Base-by-base conservation (phyloP, 257 asterid species). In the Forsythia viridissima region DNA sequence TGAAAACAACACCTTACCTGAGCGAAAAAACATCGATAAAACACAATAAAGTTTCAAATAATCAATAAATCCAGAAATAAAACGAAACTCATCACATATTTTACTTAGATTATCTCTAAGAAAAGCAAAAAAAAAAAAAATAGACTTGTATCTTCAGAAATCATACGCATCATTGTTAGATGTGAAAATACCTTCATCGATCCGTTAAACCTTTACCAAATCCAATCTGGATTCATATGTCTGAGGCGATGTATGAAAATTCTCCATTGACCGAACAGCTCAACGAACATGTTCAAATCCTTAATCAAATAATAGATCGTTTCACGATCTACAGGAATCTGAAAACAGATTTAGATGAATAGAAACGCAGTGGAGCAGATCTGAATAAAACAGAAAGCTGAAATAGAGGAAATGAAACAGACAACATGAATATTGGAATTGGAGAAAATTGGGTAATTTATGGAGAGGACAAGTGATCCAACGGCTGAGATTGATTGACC, bases 231-330 rank as follows among this genome's bases (percentile, higher is more conserved):
- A 42, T 15, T 30, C 79, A 34, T 6, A 40, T 39, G 66, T 72
- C 75, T 6, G 68, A 34, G 55, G 70, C 68, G 57, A 20, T 57
- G 39, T 9, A n/a, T 5, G 34, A 2, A 24, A 39, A 71, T 24
- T 71, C 36, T 67, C 37, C 55, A 43, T 6, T 43, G 13, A 36
- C 16, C 44, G 48, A 30, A 12, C 18, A 40, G 43, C 21, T 18
- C 3, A 13, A 11, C 77, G 9, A 75, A 42, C 4, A 7, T 18
- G 1, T 20, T 1, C 37, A 79, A 82, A 73, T 4, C 80, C 88
- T 84, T 81, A 77, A 1, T 76, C 84, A 46, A 81, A 61, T 0
- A 41, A 74, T 68, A 83, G 88, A 85, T 85, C 90, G 57, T 7
- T 21, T 38, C 41, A 2, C 89, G 85, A 89, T 77, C 88, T 57